Conservation (phyloP, 2,329 filamentous ascomycete species). For the Fusarium avenaceum region DNA sequence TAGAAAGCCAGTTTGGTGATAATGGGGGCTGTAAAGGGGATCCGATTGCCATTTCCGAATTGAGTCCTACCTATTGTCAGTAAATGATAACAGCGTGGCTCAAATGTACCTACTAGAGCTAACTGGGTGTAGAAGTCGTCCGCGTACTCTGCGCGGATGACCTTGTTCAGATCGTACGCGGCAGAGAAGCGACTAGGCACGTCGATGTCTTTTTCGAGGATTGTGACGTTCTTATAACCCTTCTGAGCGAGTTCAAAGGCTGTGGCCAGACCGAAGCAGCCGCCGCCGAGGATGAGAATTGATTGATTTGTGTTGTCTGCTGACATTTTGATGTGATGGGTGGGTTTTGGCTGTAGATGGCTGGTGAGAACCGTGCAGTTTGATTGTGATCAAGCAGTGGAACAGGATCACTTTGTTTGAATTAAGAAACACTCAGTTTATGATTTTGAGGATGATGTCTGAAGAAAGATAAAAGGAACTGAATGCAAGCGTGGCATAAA, state of each 20-base stretch:
- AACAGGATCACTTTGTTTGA: too few relatives aligned
- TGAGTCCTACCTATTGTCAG: conserved; percentile 10
- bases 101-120: conserved; percentile 8
- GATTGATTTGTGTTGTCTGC: conserved; percentile 21
- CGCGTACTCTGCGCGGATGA: conserved; percentile 33
- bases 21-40: conserved; percentile 23
- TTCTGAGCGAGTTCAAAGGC: conserved; percentile 28
- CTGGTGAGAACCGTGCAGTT: too few relatives aligned
- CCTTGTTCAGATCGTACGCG: conserved; percentile 35
- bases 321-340: background rate
- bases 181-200: conserved; percentile 31
- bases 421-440: too few relatives aligned
- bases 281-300: conserved; percentile 30
- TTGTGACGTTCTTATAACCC: conserved; percentile 29
- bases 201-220: conserved; percentile 30
- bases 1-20: conserved; percentile 35
- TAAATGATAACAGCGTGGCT: too few relatives aligned
- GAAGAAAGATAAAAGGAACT: background rate
- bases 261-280: conserved; percentile 28
- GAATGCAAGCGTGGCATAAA: background rate
- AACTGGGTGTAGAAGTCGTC: conserved; percentile 33
- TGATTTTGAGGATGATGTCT: too few relatives aligned
- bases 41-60: conserved; percentile 36
- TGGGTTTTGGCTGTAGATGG: too few relatives aligned
- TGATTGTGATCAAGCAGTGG: too few relatives aligned